Conservation (phyloP, 2,329 filamentous ascomycete genomes). For the Aspergillus glaucus region DNA sequence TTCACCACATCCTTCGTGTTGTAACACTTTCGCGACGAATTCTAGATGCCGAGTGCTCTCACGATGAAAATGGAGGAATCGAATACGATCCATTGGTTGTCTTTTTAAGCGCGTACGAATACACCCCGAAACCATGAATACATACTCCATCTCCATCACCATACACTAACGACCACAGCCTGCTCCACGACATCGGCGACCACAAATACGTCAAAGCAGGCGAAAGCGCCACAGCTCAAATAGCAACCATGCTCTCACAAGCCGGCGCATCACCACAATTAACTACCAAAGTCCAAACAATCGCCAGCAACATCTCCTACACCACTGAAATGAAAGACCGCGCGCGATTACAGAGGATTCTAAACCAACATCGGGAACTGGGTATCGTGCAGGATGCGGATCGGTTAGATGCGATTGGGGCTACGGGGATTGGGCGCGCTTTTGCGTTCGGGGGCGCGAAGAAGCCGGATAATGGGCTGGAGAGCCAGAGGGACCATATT, state of each 20-base stretch:
- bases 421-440: slow-evolving; percentile 71
- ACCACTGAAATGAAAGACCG: slow-evolving; percentile 64
- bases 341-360: slow-evolving; percentile 51
- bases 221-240: slow-evolving; percentile 13
- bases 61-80: neutral
- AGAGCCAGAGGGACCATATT: slow-evolving; percentile 66
- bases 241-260: slow-evolving; percentile 15
- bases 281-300: slow-evolving; percentile 25
- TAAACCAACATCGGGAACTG: slow-evolving; percentile 61
- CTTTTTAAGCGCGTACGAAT: neutral
- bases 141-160: too few relatives aligned
- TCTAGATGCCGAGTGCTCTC: neutral
- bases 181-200: slow-evolving; percentile 86
- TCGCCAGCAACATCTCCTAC: slow-evolving; percentile 74
- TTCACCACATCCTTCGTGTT: neutral
- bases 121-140: too few relatives aligned
- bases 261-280: slow-evolving; percentile 18
- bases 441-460: slow-evolving; percentile 68
- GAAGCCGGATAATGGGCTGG: slow-evolving; percentile 45
- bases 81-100: neutral
- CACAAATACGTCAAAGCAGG: slow-evolving; percentile 60
- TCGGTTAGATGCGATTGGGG: slow-evolving; percentile 82
- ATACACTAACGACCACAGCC: slow-evolving; percentile 11
- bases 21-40: neutral
- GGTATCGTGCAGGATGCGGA: slow-evolving; percentile 90